Evolutionary conservation across 2,329 filamentous ascomycete species (phyloP).

Genomic region (Drechslerella coelobrocha): DNA sequence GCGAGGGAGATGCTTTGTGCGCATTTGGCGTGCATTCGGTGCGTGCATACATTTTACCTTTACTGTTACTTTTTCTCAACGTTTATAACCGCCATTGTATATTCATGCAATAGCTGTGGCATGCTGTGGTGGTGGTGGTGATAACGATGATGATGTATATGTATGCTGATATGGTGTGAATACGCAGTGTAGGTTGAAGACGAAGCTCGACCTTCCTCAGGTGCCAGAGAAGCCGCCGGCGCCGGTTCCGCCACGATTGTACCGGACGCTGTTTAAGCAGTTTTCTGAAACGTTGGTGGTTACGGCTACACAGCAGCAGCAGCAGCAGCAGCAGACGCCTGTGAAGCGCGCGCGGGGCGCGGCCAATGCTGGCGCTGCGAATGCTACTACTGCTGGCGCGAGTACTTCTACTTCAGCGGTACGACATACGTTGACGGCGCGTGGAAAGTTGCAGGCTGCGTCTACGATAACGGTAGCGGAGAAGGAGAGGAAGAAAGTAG

Average conservation of each 20-base stretch:
- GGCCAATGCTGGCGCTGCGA: not conserved
- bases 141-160: not conserved
- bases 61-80: not conserved
- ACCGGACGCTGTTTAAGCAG: conserved; percentile 40
- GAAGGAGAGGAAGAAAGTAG: conserved; percentile 12
- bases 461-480: not conserved
- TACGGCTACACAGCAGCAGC: too few species aligned
- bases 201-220: conserved; percentile 32
- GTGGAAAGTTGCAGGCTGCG: conserved; percentile 1
- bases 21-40: conserved; percentile 88
- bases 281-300: conserved; percentile 34
- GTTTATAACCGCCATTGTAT: too few species aligned
- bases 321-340: not conserved
- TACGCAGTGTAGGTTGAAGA: conserved; percentile 31
- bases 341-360: conserved; percentile 5
- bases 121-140: not conserved
- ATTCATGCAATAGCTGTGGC: too few species aligned
- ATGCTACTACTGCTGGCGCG: not conserved
- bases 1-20: conserved; percentile 84
- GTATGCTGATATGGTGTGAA: not conserved
- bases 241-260: conserved; percentile 29
- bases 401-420: conserved; percentile 5
- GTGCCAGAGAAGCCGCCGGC: conserved; percentile 37
- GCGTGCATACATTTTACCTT: conserved; percentile 50
- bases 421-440: conserved; percentile 8